Conservation (phyloP, 139 green algal genomes). For the Nannochloris sp. region DNA sequence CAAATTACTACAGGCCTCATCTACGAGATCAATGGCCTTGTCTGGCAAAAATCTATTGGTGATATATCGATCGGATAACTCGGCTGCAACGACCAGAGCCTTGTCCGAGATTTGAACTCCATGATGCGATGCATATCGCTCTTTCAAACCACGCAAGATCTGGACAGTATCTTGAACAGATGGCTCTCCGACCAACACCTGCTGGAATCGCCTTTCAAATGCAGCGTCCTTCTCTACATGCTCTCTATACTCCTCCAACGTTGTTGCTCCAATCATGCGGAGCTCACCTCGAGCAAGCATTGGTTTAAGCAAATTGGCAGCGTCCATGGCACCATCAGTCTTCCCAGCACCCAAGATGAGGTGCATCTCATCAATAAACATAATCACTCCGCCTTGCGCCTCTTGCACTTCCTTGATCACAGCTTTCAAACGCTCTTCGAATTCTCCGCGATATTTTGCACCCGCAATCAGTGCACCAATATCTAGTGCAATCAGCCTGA, state of each 20-base stretch:
- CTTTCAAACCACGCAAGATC: constrained; percentile 87
- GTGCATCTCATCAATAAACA: constrained; percentile 97
- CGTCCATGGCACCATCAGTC: constrained; percentile 80
- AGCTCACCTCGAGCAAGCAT: constrained; percentile 92
- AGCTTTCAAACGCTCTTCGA: constrained; percentile 89
- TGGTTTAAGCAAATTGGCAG: constrained; percentile 93
- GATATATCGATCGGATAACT: constrained; percentile 67
- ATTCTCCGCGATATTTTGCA: constrained; percentile 85
- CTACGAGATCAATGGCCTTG: constrained; percentile 84
- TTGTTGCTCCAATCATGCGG: constrained; percentile 89
- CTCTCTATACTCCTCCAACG: constrained; percentile 80
- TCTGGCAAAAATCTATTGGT: constrained; percentile 57
- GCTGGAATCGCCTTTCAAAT: constrained; percentile 85
- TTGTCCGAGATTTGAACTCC: constrained; percentile 64
- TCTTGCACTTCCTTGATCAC: constrained; percentile 70
- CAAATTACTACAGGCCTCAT: constrained; percentile 64
- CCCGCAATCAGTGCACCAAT: constrained; percentile 86
- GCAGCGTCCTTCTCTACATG: constrained; percentile 93
- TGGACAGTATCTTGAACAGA: constrained; percentile 79
- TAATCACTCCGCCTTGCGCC: constrained; percentile 48
- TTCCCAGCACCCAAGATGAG: constrained; percentile 59
- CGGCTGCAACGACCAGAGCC: constrained; percentile 58
- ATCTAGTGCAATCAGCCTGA: constrained; percentile 75
- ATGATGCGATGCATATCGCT: constrained; percentile 73
- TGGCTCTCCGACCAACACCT: constrained; percentile 75